Percentiles rank a stretch among this genome's conserved stretches.
These are phyloP conservation scores for Trapa incisa DNA, from an alignment of 345 rosid genomes.

Conservation along the genomic window DNA sequence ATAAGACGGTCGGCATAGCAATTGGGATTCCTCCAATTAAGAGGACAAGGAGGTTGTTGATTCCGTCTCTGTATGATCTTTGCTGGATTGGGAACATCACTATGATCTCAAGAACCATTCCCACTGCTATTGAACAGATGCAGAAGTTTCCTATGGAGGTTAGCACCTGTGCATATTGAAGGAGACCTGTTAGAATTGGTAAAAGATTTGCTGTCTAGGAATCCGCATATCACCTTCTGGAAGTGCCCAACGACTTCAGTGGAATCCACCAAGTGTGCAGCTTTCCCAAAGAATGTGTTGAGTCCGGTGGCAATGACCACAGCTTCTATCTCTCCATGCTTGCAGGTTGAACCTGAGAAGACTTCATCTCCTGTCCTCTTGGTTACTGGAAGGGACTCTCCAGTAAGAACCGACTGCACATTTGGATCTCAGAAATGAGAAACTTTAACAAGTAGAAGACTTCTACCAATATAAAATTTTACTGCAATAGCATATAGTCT, in stretches of 20 bases:
- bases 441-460: neutral
- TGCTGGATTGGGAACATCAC: constrained; percentile 86
- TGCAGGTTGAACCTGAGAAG: constrained; percentile 86
- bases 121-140: constrained; percentile 94
- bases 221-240: constrained; percentile 18
- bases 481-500: too few relatives aligned
- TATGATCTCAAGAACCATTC: constrained; percentile 85
- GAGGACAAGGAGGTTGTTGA: constrained; percentile 94
- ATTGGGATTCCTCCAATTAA: constrained; percentile 98
- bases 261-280: constrained; percentile 76
- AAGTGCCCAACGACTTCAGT: constrained; percentile 79
- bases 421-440: neutral
- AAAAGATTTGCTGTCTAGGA: too few relatives aligned
- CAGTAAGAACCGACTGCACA: constrained; percentile 80
- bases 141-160: constrained; percentile 93
- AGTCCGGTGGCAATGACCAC: constrained; percentile 89
- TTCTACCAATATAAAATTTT: too few relatives aligned
- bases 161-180: constrained; percentile 45
- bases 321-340: constrained; percentile 95
- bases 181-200: too few relatives aligned
- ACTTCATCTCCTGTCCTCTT: constrained; percentile 89
- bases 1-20: constrained; percentile 97
- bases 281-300: constrained; percentile 82
- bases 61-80: constrained; percentile 73
- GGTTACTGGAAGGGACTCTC: constrained; percentile 88